Evolutionary conservation across 2,329 filamentous ascomycete genomes (phyloP), one percentile per base, ranked within the genome.

Genomic region (Colletotrichum sp.): DNA sequence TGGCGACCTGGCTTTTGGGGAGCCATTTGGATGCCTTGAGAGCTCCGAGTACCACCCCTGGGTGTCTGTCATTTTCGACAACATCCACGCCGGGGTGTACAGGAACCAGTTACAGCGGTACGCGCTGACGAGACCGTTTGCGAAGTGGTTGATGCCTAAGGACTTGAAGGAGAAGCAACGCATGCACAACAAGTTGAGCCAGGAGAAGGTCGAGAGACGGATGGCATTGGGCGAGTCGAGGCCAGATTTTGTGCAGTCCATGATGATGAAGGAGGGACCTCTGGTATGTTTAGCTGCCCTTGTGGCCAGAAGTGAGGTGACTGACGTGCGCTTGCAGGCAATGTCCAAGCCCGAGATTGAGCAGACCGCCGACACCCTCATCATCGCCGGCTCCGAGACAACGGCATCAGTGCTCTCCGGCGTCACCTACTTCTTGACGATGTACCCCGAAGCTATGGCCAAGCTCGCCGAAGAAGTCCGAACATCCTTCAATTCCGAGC

Each of bases 351-450:
- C 21, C 6, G 73, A 76, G 1, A 73, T 78, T 6, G 77, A 78
- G 12, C n/a, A 76, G 28, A 76, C 80, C 2, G 62, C 68, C 4
- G 68, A 79, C 1, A 68, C 73, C 0, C 63, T 85, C 8, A 80
- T 84, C 36, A 28, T 83, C 4, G 88, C 85, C 0, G 88, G 88
- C 0, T 85, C 82, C 7, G 87, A 89, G 69, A 89, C 88, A 0
- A 89, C 87, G 0, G 87, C 87, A 1, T 87, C 87, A 0, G 79
- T 84, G 5, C 79, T 89, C 4, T 81, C 82, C 0, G 88, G 87
- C 3, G 80, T 82, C 0, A 87, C 86, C 0, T 89, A 84, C 70
- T 81, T 86, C 1, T 80, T 90, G 3, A 73, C 80, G 0, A 80
- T 63, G 7, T 82, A 86, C 32, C 84, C 84, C 0, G 71, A 80